phyloP scores from a whole-genome alignment of 2,329 filamentous ascomycete species.

The Aureobasidium sp. region DNA sequence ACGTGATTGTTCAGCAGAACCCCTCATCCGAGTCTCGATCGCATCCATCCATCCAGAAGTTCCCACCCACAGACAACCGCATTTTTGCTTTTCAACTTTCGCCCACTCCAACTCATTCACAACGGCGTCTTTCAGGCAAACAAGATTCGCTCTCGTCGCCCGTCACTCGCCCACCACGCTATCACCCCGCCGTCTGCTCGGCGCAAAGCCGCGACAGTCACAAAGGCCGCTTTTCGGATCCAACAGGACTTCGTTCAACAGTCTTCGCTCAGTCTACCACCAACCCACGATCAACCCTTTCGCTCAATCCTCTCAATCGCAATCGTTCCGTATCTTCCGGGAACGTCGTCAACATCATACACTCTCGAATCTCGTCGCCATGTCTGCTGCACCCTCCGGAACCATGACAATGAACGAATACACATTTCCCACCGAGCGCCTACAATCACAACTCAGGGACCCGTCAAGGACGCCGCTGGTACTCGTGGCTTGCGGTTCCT shows the following conservation, averaged over 20 bases:
- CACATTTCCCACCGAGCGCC: slow-evolving; percentile 51
- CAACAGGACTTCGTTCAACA: not conserved
- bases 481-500: slow-evolving; percentile 58
- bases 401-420: slow-evolving; percentile 40
- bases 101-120: not conserved
- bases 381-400: slow-evolving; percentile 7
- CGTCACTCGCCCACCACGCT: slow-evolving; percentile 5
- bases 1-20: slow-evolving; percentile 1
- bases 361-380: slow-evolving; percentile 8
- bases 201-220: slow-evolving; percentile 4
- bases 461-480: slow-evolving; percentile 53
- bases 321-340: not conserved
- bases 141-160: not conserved
- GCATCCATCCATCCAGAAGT: slow-evolving; percentile 1
- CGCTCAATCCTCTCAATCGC: not conserved
- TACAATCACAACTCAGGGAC: slow-evolving; percentile 48
- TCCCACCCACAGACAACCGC: not conserved
- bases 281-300: not conserved
- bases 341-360: not conserved
- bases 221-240: not conserved
- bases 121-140: not conserved
- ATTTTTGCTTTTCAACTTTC: not conserved
- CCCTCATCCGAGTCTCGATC: slow-evolving; percentile 5
- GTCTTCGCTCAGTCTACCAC: not conserved
- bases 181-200: slow-evolving; percentile 2